Percentiles rank a stretch among this genome's conserved stretches.
phyloP scores from a whole-genome alignment of 805 yeast species.

The Ogataea nonfermentans region DNA sequence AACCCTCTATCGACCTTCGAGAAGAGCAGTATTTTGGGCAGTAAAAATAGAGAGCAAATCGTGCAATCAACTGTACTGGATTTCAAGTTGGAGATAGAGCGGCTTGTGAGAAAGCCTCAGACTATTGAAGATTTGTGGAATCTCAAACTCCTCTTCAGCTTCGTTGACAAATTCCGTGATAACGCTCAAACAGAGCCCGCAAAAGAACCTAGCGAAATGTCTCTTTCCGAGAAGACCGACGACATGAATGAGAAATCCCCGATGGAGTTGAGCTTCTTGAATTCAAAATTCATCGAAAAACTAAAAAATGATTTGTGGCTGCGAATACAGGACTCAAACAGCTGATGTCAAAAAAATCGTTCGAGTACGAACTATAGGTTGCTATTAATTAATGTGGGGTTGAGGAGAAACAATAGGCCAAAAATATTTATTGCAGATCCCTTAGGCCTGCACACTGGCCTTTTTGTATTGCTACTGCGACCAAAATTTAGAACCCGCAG shows the following conservation, averaged over 20 bases:
- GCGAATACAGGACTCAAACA: slow-evolving; percentile 10
- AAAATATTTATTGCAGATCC: too few relatives aligned
- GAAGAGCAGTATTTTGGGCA: slow-evolving; percentile 14
- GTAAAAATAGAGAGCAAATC: slow-evolving; percentile 16
- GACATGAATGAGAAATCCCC: slow-evolving; percentile 18
- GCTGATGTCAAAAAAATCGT: slow-evolving; percentile 1
- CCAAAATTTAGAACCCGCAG: too few relatives aligned
- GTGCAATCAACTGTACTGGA: slow-evolving; percentile 49
- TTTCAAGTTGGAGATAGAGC: slow-evolving; percentile 49
- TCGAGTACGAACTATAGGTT: neutral
- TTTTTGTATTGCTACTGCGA: neutral
- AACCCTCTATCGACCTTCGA: slow-evolving; percentile 25
- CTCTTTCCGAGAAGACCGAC: slow-evolving; percentile 11
- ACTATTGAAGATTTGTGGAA: slow-evolving; percentile 62
- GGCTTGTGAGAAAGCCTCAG: slow-evolving; percentile 41
- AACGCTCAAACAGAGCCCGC: neutral
- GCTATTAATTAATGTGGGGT: too few relatives aligned
- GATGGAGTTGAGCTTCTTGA: slow-evolving; percentile 40
- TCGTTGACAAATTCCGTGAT: slow-evolving; percentile 41
- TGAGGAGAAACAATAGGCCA: too few relatives aligned
- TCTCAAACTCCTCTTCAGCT: slow-evolving; percentile 58
- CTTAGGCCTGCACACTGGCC: neutral
- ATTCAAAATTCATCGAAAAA: slow-evolving; percentile 50
- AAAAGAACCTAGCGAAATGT: slow-evolving; percentile 4
- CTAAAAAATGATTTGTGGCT: slow-evolving; percentile 42